Evolutionary conservation across 2,329 filamentous ascomycete species (phyloP), one percentile per base, ranked within the genome.

Genomic region (Alternaria incomplexa): DNA sequence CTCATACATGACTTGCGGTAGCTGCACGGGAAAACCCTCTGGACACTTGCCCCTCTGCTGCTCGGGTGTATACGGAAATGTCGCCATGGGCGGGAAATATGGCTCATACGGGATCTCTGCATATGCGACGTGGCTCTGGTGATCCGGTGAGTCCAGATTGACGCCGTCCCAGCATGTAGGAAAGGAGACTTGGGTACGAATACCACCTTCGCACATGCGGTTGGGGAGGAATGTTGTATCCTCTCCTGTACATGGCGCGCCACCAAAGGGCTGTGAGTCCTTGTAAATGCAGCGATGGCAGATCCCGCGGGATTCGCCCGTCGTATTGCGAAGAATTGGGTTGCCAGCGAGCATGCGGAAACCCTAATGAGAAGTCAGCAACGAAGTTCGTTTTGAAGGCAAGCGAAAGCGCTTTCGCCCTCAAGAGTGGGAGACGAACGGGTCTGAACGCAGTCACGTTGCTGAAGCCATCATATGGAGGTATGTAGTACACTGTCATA

Each of bases 81-180:
- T 66, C 6, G 69, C 59, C 0, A 67, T 40, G 3, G 73, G 72
- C 4, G 68, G 65, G 3, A 43, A 58, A 48, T 76, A 76, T 3
- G 72, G 73, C 56, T 76, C 72, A 50, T 70, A 75, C 50, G 76
- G 65, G 62, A 77, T 58, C 20, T 81, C 64, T 1, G 73, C 65
- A 65, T 83, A 83, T 9, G 81, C 74, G 6, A 83, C 80, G 69
- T 84, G 88, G 66, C 82, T 82, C 77, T 83, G 84, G 81, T 89
- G 87, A 75, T 89, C 84, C 0, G 74, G 61, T 9, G 84, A 85
- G 69, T 87, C 85, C 6, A 82, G 59, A 68, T 84, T 84, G 62
- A 79, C 79, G 58, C 83, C 83, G 63, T 85, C 83, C 83, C 84
- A 85, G 77, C 84, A 85, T 26, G 82, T 84, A 0, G 83, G 83